A percentile compares a stretch with the other conserved stretches of the same genome.
Evolutionary conservation across 345 rosid genomes (phyloP).

Genomic region (Cardamine occulta): DNA sequence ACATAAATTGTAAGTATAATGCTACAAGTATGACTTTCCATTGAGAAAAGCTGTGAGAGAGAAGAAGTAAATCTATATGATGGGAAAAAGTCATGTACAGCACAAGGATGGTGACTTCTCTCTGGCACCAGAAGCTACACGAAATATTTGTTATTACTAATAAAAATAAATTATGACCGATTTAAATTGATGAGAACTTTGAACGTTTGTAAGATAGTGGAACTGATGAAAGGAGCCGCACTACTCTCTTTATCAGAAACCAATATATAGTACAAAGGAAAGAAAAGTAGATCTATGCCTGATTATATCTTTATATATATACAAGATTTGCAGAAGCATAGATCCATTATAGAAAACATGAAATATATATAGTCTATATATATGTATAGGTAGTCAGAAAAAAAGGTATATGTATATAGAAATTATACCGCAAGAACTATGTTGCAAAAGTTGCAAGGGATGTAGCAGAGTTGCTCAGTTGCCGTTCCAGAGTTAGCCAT

Average conservation of each 20-base stretch:
- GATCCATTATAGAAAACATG: constrained; percentile 46
- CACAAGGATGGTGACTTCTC: constrained; percentile 41
- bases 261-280: constrained; percentile 30
- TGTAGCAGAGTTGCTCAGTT: constrained; percentile 93
- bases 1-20: constrained; percentile 4
- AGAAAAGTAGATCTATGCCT: constrained; percentile 32
- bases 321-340: constrained; percentile 24
- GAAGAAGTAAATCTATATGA: constrained; percentile 17
- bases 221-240: constrained; percentile 37
- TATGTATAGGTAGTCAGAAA: background rate
- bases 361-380: constrained; percentile 4
- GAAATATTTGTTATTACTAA: constrained; percentile 28
- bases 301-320: constrained; percentile 9
- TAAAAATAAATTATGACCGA: constrained; percentile 6
- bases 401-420: background rate
- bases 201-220: constrained; percentile 40
- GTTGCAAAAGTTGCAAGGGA: constrained; percentile 99
- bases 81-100: constrained; percentile 17
- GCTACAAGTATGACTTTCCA: background rate
- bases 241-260: constrained; percentile 40
- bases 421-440: constrained; percentile 88
- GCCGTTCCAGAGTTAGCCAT: constrained; percentile 36
- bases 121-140: constrained; percentile 36
- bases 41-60: constrained; percentile 21
- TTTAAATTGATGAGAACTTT: constrained; percentile 11